A percentile compares a stretch with the other conserved stretches of the same genome.
phyloP scores from a whole-genome alignment of 805 yeast genomes.

The Saccharomycopsis javanensis region DNA sequence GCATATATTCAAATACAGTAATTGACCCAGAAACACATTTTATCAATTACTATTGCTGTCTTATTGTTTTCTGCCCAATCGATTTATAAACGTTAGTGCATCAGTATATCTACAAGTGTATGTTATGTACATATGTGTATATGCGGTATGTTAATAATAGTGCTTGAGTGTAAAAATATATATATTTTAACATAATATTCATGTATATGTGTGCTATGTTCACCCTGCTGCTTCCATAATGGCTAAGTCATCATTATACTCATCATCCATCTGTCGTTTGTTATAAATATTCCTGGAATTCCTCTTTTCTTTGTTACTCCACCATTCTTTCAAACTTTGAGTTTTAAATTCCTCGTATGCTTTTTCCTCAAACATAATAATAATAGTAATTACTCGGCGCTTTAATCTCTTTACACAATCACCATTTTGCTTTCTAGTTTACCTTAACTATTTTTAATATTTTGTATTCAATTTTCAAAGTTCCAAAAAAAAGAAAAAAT shows the following conservation, averaged over 20 bases:
- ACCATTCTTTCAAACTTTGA: too few relatives aligned
- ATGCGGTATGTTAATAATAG: too few relatives aligned
- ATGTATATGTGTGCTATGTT: neutral
- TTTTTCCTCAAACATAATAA: too few relatives aligned
- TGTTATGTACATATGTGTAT: neutral
- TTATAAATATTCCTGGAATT: neutral
- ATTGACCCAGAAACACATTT: neutral
- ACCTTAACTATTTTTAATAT: neutral
- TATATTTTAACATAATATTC: too few relatives aligned
- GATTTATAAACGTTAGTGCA: neutral
- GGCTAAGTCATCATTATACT: neutral
- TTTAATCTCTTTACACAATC: too few relatives aligned
- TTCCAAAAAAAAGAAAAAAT: too few relatives aligned
- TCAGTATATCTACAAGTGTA: neutral
- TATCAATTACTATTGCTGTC: neutral
- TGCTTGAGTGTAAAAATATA: too few relatives aligned
- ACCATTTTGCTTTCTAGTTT: neutral
- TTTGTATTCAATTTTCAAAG: neutral
- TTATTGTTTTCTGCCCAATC: neutral
- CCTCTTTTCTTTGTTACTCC: too few relatives aligned
- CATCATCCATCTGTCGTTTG: neutral
- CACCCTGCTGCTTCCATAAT: neutral
- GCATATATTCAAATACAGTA: constrained; percentile 1
- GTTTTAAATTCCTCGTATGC: too few relatives aligned
- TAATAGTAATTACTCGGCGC: too few relatives aligned